phyloP scores from a whole-genome alignment of 306 rosid genomes.

The Corylus americana region DNA sequence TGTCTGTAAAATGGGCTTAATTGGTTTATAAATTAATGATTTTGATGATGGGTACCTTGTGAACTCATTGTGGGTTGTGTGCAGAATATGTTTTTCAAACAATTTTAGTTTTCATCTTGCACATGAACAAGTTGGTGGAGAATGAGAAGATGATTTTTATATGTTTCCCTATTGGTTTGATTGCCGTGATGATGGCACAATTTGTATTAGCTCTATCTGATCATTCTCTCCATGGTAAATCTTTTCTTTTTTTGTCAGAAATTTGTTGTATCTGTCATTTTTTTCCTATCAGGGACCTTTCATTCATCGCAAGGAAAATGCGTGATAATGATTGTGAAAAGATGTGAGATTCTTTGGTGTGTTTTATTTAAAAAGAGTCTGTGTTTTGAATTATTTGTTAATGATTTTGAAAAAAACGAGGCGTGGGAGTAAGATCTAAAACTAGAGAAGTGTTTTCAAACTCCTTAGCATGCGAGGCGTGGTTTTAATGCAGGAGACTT shows the following conservation, averaged over 20 bases:
- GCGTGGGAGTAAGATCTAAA: too few relatives aligned
- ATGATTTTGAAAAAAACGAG: not conserved
- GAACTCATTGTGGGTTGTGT: too few relatives aligned
- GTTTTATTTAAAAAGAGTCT: not conserved
- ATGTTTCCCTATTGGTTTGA: slow-evolving; percentile 66
- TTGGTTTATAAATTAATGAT: slow-evolving; percentile 39
- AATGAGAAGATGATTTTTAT: slow-evolving; percentile 34
- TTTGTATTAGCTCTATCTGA: slow-evolving; percentile 6
- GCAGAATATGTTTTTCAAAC: too few relatives aligned
- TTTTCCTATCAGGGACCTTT: not conserved
- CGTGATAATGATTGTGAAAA: too few relatives aligned
- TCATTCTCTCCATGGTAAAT: not conserved
- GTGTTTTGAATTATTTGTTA: not conserved
- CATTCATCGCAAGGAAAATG: not conserved
- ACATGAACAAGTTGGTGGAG: slow-evolving; percentile 15
- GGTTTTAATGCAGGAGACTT: not conserved
- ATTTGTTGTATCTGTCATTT: not conserved
- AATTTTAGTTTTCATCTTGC: too few relatives aligned
- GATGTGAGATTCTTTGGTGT: not conserved
- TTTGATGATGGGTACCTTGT: not conserved
- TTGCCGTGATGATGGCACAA: slow-evolving; percentile 46
- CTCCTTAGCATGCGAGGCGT: too few relatives aligned
- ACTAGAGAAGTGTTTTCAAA: too few relatives aligned
- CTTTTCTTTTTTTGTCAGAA: not conserved
- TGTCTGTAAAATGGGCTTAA: too few relatives aligned